Evolutionary conservation across 2,329 filamentous ascomycete genomes (phyloP).

Genomic region (Penicillium aurantiogriseum): DNA sequence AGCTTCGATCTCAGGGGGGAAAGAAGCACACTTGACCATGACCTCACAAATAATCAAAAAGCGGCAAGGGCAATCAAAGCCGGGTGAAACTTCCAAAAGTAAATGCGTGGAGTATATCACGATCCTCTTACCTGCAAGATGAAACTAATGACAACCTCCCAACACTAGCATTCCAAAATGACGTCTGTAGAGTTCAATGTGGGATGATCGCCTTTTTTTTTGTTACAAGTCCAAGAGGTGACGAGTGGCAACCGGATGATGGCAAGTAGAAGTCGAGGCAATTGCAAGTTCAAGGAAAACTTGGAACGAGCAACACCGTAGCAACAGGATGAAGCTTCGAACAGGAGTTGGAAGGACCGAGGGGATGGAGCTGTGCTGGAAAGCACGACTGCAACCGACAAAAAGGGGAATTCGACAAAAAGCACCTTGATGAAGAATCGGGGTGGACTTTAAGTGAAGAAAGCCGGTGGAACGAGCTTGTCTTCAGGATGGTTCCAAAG

Average conservation of each 20-base stretch:
- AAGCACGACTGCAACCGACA: conserved; percentile 12
- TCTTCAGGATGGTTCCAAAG: conserved; percentile 12
- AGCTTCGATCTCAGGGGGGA: conserved; percentile 12
- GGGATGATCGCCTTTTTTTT: conserved; percentile 22
- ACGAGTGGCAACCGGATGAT: conserved; percentile 8
- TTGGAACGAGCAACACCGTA: conserved; percentile 15
- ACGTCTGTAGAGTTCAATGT: conserved; percentile 26
- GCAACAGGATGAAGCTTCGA: conserved; percentile 20
- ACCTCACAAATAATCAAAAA: conserved; percentile 2
- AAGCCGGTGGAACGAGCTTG: conserved; percentile 15
- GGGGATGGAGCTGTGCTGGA: conserved; percentile 9
- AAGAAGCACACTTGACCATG: conserved; percentile 9
- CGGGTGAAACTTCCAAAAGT: background rate
- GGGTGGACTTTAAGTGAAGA: conserved; percentile 10
- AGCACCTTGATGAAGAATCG: conserved; percentile 10
- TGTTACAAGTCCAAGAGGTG: conserved; percentile 19
- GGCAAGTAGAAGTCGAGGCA: conserved; percentile 12
- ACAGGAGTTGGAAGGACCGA: conserved; percentile 25
- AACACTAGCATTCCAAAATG: conserved; percentile 28
- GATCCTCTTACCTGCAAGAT: conserved; percentile 26
- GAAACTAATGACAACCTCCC: conserved; percentile 20
- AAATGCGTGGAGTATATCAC: background rate
- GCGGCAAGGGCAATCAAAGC: background rate
- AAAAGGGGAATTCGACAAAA: conserved; percentile 10
- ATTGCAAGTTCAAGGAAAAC: conserved; percentile 14